These are phyloP conservation scores for Quercus tomentella DNA, from an alignment of 331 rosid species.

Conservation along the genomic window DNA sequence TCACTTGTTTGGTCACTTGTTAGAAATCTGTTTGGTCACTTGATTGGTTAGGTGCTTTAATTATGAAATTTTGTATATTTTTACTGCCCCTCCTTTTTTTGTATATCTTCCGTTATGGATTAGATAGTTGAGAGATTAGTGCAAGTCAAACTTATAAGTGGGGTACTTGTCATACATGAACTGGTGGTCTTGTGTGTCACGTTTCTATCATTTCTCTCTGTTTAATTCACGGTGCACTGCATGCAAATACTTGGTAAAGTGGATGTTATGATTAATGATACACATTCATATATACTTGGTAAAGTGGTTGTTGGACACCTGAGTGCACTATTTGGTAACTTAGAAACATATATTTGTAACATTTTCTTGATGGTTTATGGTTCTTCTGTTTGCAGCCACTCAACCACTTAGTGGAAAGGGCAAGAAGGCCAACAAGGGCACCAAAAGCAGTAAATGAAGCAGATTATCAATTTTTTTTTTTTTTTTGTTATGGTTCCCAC, in stretches of 20 bases:
- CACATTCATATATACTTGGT: not conserved
- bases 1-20: no score
- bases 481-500: no score
- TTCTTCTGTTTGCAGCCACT: no score
- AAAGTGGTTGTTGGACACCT: no score
- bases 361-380: no score
- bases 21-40: slow-evolving; percentile 26
- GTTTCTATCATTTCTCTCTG: not conserved
- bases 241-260: not conserved
- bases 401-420: no score
- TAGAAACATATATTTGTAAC: no score
- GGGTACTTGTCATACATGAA: slow-evolving; percentile 4
- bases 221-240: not conserved
- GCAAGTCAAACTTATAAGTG: not conserved
- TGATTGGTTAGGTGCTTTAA: slow-evolving; percentile 83
- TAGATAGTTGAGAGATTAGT: not conserved
- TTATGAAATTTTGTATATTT: not conserved
- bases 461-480: no score
- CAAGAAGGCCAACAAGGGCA: no score
- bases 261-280: not conserved
- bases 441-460: no score
- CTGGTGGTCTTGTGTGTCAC: not conserved
- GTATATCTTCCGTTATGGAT: not conserved
- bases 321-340: no score
- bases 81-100: not conserved